Percentiles rank a stretch among this genome's conserved stretches.
Conservation (phyloP, 148 eudicot species). For the Diospyros kaki region DNA sequence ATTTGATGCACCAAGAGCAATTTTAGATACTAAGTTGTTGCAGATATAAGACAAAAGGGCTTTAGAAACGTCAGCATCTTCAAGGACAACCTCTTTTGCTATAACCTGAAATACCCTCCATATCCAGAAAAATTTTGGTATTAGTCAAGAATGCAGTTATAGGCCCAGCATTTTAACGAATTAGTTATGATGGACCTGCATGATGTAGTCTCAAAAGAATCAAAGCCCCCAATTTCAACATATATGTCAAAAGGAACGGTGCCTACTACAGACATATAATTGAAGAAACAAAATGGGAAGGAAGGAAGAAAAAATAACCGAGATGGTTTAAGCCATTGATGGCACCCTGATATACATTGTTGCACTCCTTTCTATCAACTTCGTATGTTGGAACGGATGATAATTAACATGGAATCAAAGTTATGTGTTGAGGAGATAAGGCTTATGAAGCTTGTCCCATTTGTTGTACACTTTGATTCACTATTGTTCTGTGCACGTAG, state of each 20-base stretch:
- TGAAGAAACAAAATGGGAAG: neutral
- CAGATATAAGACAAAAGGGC: slow-evolving; percentile 50
- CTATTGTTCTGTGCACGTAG: too few species aligned
- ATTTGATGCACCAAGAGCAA: slow-evolving; percentile 63
- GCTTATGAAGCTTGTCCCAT: too few species aligned
- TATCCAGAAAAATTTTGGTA: neutral
- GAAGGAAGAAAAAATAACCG: neutral
- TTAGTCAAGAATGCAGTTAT: neutral
- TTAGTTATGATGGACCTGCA: neutral
- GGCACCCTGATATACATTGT: neutral
- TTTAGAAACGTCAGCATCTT: slow-evolving; percentile 42
- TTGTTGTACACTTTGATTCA: too few species aligned
- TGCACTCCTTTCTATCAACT: too few species aligned
- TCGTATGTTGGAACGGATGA: too few species aligned
- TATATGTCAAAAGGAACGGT: neutral
- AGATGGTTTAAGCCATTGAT: neutral
- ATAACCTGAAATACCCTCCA: slow-evolving; percentile 36
- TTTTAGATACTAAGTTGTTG: slow-evolving; percentile 29
- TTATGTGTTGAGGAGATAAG: too few species aligned
- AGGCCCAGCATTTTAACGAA: too few species aligned
- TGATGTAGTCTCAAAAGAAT: neutral
- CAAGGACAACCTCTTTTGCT: slow-evolving; percentile 50
- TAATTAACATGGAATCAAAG: too few species aligned
- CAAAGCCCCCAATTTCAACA: neutral
- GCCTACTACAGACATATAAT: too few species aligned